phyloP scores from a whole-genome alignment of 2,329 filamentous ascomycete species.

The Calonectria leucothoes region DNA sequence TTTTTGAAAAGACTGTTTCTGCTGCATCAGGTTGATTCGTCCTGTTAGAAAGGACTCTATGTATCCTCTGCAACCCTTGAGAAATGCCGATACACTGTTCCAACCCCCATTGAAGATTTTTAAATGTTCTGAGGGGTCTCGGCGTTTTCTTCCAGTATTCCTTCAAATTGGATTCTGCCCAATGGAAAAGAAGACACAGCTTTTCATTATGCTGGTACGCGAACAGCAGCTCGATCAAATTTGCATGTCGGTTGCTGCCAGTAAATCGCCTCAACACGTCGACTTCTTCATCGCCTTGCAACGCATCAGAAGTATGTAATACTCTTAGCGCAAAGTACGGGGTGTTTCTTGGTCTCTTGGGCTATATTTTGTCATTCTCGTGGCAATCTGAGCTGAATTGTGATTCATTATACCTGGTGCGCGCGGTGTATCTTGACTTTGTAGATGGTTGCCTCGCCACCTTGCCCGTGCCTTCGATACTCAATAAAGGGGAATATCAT shows the following conservation, averaged over 20 bases:
- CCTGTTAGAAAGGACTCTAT: too few species aligned
- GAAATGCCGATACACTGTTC: neutral
- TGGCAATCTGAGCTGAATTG: too few species aligned
- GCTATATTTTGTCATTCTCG: too few species aligned
- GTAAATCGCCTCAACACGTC: neutral
- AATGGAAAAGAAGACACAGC: neutral
- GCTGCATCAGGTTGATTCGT: neutral
- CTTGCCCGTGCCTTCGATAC: neutral
- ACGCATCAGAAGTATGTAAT: too few species aligned
- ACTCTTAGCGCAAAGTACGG: too few species aligned
- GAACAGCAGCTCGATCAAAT: neutral
- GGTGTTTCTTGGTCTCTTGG: neutral
- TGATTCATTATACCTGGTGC: neutral
- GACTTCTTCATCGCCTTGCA: neutral
- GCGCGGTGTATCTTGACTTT: neutral
- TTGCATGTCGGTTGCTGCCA: neutral
- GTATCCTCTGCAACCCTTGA: neutral
- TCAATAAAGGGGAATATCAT: neutral
- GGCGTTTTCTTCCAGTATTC: neutral
- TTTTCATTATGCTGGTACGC: neutral
- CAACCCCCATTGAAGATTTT: too few species aligned
- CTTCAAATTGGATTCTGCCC: neutral
- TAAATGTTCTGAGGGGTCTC: neutral
- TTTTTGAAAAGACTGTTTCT: neutral
- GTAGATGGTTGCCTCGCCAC: neutral